Evolutionary conservation across 2,329 filamentous ascomycete genomes (phyloP).

Genomic region (Cercospora zeina): DNA sequence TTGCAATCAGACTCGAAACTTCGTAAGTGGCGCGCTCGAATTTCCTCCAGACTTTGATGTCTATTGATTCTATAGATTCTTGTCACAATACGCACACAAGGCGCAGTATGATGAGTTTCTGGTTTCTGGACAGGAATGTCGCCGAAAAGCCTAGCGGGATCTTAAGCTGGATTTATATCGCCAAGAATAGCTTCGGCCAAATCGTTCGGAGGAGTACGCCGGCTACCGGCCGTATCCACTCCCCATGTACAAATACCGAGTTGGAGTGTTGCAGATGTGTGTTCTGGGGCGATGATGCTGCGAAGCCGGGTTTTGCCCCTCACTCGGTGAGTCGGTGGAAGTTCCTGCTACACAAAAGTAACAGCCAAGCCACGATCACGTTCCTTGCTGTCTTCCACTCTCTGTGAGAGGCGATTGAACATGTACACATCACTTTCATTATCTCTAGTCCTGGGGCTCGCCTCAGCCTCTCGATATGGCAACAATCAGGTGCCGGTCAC

Average conservation of each 20-base stretch:
- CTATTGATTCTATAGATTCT: not conserved
- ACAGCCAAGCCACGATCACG: not conserved
- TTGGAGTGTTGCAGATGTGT: not conserved
- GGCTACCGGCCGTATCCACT: not conserved
- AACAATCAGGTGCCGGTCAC: conserved; percentile 37
- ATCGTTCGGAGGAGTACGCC: conserved; percentile 1
- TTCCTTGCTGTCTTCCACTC: not conserved
- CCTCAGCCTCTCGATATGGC: conserved; percentile 33
- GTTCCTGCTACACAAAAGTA: conserved; percentile 4
- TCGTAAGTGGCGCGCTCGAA: conserved; percentile 4
- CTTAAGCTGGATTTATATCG: not conserved
- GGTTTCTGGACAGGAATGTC: not conserved
- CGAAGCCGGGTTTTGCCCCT: not conserved
- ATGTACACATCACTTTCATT: conserved; percentile 1
- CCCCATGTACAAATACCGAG: not conserved
- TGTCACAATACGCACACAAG: not conserved
- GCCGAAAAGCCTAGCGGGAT: conserved; percentile 1
- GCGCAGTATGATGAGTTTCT: not conserved
- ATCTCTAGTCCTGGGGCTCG: conserved; percentile 3
- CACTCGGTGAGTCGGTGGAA: too few relatives aligned
- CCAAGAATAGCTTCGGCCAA: conserved; percentile 4
- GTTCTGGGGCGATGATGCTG: not conserved
- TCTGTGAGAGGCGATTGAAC: not conserved
- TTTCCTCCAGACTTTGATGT: not conserved
- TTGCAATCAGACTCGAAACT: not conserved